Base-by-base conservation (phyloP, 352 stramenopile genomes). In the Globisporangium rhizosaccharum region DNA sequence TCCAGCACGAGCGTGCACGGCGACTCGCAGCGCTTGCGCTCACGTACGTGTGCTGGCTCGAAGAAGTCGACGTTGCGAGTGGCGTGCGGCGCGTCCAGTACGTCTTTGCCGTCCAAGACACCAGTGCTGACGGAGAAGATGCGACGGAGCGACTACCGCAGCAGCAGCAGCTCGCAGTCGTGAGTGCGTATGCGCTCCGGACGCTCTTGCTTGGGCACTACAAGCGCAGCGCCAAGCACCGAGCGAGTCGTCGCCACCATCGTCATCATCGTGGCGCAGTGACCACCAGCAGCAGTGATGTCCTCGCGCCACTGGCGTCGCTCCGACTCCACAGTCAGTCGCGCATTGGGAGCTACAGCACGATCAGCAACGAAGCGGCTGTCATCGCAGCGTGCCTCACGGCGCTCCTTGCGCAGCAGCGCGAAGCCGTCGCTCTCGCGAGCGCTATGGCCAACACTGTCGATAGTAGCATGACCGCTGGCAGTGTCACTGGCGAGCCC, bases 271-370 rank as follows among this genome's bases (percentile, higher is more conserved):
- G 7, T 12, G 26, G 45, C 37, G 33, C 18, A 15, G 50, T 12
- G 7, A 39, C 33, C 7, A 56, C 8, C 65, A n/a, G 7, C 7
- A 39, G 33, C n/a, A 55, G 39, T 0, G 54, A 68, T 28, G 62
- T 66, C 12, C 36, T 84, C 37, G 51, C 56, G n/a, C 49, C 49
- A 8, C 48, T 75, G 30, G 69, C 67, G 47, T 39, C 54, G 14
- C 46, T 91, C 15, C 79, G 82, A 15, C 82, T 92, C 51, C 82
- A 92, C 53, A 79, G 72, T 48, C 78, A 72, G n/a, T 82, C 80
- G 1, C 78, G 81, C 7, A 84, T 89, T 50, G 81, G 76, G 12
- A 87, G 73, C 70, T 92, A 92, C 65, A 88, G 82, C 50, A 77
- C 74, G 15, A 92, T 92, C 50, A 70, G 59, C 10, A 66, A 80